These are phyloP conservation scores for Salix koriyanagi DNA, from an alignment of 345 rosid species.

Conservation along the genomic window DNA sequence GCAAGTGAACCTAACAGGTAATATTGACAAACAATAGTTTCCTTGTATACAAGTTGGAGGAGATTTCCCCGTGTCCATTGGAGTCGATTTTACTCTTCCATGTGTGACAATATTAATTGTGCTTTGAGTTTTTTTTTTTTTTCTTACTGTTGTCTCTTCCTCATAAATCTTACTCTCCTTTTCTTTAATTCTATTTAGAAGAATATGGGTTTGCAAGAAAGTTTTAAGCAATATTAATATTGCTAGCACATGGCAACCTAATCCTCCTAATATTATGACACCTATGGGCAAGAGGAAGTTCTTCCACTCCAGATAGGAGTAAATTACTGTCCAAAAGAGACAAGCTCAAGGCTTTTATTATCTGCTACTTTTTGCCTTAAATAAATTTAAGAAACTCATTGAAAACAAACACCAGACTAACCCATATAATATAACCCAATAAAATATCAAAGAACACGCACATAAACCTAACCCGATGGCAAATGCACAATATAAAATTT, in stretches of 20 bases:
- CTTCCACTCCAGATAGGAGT: too few species aligned
- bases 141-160: background rate
- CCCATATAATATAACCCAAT: background rate
- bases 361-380: background rate
- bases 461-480: background rate
- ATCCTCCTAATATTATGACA: background rate
- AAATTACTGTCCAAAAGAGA: too few species aligned
- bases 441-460: background rate
- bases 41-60: background rate
- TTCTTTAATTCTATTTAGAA: background rate
- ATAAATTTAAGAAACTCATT: background rate
- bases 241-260: background rate
- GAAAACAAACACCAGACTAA: background rate
- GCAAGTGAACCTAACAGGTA: background rate
- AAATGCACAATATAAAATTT: background rate
- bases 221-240: background rate
- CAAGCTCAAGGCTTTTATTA: background rate
- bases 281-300: background rate
- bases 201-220: background rate
- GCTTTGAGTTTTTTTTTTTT: background rate
- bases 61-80: background rate
- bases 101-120: background rate
- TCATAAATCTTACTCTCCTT: background rate
- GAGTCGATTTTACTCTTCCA: background rate
- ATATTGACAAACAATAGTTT: background rate